phyloP scores from a whole-genome alignment of 257 asterid species.

The Lycium barbarum region DNA sequence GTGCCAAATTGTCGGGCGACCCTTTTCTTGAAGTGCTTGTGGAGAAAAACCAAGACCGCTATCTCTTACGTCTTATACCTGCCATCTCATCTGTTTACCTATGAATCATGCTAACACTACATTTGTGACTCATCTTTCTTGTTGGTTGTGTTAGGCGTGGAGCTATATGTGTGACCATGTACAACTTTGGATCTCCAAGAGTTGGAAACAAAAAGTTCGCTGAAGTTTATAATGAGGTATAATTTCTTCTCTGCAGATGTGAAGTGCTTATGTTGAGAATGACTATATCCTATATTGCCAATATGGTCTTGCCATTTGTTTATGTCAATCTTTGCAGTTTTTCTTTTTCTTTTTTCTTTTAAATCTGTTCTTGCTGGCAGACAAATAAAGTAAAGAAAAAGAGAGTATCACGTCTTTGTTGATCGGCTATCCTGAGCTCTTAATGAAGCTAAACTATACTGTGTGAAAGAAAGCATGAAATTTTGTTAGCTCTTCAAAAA shows the following conservation, averaged over 20 bases:
- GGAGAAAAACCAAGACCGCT: slow-evolving; percentile 9
- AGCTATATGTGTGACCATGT: slow-evolving; percentile 84
- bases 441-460: no score
- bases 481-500: neutral
- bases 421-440: neutral
- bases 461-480: no score
- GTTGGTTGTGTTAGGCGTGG: slow-evolving; percentile 61
- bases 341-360: neutral
- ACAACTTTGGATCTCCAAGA: slow-evolving; percentile 97
- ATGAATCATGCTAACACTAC: neutral
- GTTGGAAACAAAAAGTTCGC: slow-evolving; percentile 96
- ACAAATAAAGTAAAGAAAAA: neutral
- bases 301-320: neutral
- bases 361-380: neutral
- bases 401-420: neutral
- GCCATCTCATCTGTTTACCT: neutral
- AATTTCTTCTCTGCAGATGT: neutral
- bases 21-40: neutral
- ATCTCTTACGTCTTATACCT: neutral
- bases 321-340: neutral
- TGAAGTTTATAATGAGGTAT: slow-evolving; percentile 87
- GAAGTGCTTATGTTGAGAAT: slow-evolving; percentile 10
- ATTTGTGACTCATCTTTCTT: neutral
- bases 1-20: neutral
- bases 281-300: slow-evolving; percentile 21